Base-by-base conservation (phyloP, 345 rosid genomes). In the Hibiscus syriacus region DNA sequence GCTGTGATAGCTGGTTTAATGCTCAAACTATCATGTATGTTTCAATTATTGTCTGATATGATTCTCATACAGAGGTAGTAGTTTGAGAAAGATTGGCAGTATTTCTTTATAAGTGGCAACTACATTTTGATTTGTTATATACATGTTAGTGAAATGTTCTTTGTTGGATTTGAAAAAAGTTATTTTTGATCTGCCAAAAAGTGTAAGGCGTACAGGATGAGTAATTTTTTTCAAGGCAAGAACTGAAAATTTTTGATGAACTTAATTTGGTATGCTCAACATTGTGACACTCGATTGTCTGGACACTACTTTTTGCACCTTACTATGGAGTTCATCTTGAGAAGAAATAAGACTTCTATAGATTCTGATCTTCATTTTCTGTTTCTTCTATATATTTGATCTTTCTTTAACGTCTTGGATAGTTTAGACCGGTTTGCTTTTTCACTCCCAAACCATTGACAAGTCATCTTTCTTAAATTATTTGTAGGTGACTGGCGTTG, bases 401-500 rank as follows among this genome's bases (percentile, higher is more conserved):
- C 49, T 77, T 49, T 52, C 38, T 60, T 25, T 62, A 20, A 12
- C 38, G 45, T 34, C 17, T 8, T 43, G 49, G 34, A 46, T 16
- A 26, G 27, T 52, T n/a, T 27, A 32, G n/a, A 4, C 65, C 38
- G 23, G 20, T 41, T 65, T 6, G n/a, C 38, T 16, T 53, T 52
- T 77, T 14, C 29, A 49, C 43, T 23, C 41, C 23, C 2, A 25
- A 27, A 20, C 54, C 68, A 52, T 26, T 58, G 13, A 46, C 43
- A 66, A 67, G 20, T 75, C 19, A 72, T 45, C 41, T 56, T 27
- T 23, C 34, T 32, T 22, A 43, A 57, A 34, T 43, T 9, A 74
- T 71, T 11, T 67, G 48, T 75, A 94, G 99, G 99, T 92, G 63
- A 94, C 99, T 62, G 89, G 98, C 81, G 99, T 94, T 72, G 99